phyloP scores from a whole-genome alignment of 2,329 filamentous ascomycete genomes.

The Verticillium isaacii region DNA sequence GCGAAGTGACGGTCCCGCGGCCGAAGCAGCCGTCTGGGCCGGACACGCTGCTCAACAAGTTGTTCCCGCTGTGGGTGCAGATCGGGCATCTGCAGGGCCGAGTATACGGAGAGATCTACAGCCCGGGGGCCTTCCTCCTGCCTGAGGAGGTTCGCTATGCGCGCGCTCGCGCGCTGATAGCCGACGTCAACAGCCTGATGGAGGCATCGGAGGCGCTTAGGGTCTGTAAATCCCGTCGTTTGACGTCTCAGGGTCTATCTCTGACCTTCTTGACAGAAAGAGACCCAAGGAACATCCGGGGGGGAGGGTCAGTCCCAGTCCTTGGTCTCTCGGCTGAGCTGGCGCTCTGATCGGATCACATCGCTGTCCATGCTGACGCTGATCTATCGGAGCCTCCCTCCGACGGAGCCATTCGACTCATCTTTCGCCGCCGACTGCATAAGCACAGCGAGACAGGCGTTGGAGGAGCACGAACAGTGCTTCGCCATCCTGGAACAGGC shows the following conservation, averaged over 20 bases:
- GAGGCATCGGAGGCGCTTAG: slow-evolving; percentile 1
- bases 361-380: slow-evolving; percentile 18
- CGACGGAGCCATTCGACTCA: slow-evolving; percentile 6
- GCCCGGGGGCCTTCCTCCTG: slow-evolving; percentile 16
- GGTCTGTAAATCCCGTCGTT: background rate
- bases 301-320: background rate
- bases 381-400: slow-evolving; percentile 18
- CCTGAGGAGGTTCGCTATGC: slow-evolving; percentile 12
- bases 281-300: background rate
- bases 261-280: background rate
- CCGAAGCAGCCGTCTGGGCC: background rate
- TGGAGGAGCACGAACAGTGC: slow-evolving; percentile 15
- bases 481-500: slow-evolving; percentile 1
- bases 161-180: slow-evolving; percentile 12
- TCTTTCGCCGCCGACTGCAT: slow-evolving; percentile 17
- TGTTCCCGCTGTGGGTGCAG: slow-evolving; percentile 12
- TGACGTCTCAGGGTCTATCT: background rate
- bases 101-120: slow-evolving; percentile 22
- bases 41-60: background rate
- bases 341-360: slow-evolving; percentile 13
- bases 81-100: slow-evolving; percentile 15
- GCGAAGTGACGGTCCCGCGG: slow-evolving; percentile 17
- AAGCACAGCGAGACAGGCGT: slow-evolving; percentile 12
- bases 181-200: slow-evolving; percentile 7
- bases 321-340: slow-evolving; percentile 11